Evolutionary conservation across 2,329 filamentous ascomycete species (phyloP).

Genomic region (Shiraia bambusicola): DNA sequence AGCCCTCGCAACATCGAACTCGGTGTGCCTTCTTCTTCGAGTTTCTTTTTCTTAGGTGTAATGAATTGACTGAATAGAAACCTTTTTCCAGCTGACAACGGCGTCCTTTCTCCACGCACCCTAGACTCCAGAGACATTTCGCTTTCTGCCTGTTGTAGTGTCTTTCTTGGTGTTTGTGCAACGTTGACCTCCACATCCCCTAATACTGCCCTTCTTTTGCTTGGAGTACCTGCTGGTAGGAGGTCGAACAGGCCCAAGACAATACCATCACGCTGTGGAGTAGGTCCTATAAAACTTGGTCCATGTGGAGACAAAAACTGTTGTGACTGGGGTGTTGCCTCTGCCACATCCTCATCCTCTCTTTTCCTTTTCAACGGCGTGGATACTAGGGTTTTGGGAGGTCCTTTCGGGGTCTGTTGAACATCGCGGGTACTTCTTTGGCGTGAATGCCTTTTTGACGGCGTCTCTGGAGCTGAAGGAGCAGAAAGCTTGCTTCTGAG

Average conservation of each 20-base stretch:
- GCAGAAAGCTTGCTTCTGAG: constrained; percentile 48
- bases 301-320: constrained; percentile 35
- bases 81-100: constrained; percentile 59
- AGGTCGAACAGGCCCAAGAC: constrained; percentile 78
- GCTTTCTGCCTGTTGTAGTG: constrained; percentile 21
- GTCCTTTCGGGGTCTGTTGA: constrained; percentile 31
- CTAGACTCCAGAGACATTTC: constrained; percentile 32
- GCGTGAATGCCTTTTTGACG: constrained; percentile 31
- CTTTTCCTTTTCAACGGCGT: constrained; percentile 40
- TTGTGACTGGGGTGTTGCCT: constrained; percentile 12
- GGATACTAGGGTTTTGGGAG: constrained; percentile 13
- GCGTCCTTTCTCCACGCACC: constrained; percentile 47
- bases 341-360: constrained; percentile 18
- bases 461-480: constrained; percentile 33
- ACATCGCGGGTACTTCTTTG: constrained; percentile 22
- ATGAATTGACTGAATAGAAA: constrained; percentile 64
- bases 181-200: constrained; percentile 36
- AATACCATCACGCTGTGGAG: constrained; percentile 75
- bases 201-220: constrained; percentile 35
- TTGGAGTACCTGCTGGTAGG: constrained; percentile 56
- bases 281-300: constrained; percentile 63
- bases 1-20: constrained; percentile 48
- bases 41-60: constrained; percentile 57
- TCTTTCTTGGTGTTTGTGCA: constrained; percentile 45
- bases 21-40: constrained; percentile 43